These are phyloP conservation scores for Rhodotorula sp. DNA, from an alignment of 1,284 basidiomycete genomes.

Conservation along the genomic window DNA sequence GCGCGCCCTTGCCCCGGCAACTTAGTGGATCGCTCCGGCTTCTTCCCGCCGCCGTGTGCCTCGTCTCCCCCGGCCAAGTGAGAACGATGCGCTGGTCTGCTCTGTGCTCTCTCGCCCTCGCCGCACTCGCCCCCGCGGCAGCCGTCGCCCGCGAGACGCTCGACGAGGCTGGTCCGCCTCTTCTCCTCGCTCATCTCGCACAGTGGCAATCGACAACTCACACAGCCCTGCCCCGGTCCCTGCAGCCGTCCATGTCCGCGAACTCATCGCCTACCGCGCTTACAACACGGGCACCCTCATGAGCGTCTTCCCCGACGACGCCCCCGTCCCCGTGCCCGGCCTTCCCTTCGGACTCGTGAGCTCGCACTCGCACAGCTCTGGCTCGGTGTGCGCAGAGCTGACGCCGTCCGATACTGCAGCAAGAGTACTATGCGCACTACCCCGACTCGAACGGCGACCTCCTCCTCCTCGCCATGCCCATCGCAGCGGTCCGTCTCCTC, in stretches of 20 bases:
- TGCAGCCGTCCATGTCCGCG: slow-evolving; percentile 39
- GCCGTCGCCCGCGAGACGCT: slow-evolving; percentile 31
- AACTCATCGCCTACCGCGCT: slow-evolving; percentile 34
- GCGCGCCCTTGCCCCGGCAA: neutral
- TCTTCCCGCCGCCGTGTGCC: neutral
- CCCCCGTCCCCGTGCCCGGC: slow-evolving; percentile 7
- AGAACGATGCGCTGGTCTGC: neutral
- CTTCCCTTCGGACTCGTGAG: slow-evolving; percentile 37
- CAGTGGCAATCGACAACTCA: neutral
- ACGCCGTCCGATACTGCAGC: neutral
- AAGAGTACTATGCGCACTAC: slow-evolving; percentile 41
- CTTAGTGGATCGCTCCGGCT: neutral
- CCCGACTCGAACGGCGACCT: slow-evolving; percentile 40
- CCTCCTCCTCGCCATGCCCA: slow-evolving; percentile 40
- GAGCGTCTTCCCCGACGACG: slow-evolving; percentile 27
- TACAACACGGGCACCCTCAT: slow-evolving; percentile 30
- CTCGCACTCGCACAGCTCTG: neutral
- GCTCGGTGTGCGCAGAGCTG: neutral
- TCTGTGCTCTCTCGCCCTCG: neutral
- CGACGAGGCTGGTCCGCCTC: slow-evolving; percentile 35
- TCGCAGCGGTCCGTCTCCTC: slow-evolving; percentile 27
- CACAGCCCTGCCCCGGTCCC: neutral
- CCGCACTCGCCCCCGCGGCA: neutral
- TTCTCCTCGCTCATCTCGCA: neutral
- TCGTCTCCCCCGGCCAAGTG: neutral